Base-by-base conservation (phyloP, 169 alveolate species). In the Eimeria falciformis region DNA sequence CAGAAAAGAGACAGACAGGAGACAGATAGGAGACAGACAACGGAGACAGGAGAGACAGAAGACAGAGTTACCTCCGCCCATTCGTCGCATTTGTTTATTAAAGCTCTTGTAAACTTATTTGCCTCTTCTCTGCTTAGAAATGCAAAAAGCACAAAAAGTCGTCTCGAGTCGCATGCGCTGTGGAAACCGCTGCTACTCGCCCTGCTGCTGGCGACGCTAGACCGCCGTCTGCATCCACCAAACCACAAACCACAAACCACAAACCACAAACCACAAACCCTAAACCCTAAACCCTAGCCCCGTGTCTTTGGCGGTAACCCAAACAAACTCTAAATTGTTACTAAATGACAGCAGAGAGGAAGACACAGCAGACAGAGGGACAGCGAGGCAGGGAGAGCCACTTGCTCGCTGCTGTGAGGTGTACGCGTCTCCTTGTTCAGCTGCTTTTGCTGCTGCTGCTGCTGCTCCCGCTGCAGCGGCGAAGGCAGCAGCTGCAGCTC, bases 401-500 rank as follows among this genome's bases (percentile, higher is more conserved):
- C n/a, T n/a, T n/a, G n/a, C n/a, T n/a, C n/a, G n/a, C n/a, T n/a
- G n/a, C n/a, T n/a, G n/a, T n/a, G n/a, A n/a, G n/a, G n/a, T n/a
- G n/a, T n/a, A n/a, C n/a, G n/a, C n/a, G n/a, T n/a, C n/a, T n/a
- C n/a, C n/a, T n/a, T n/a, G n/a, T n/a, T n/a, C n/a, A n/a, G n/a
- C n/a, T n/a, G n/a, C n/a, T 21, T 5, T 21, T 21, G 27, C 12
- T 6, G 75, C 37, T 21, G 75, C 40, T 65, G 75, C 75, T 65
- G 75, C 75, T 65, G 75, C 75, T 65, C 5, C 3, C 40, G 3
- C 75, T 14, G 75, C 75, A 65, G 75, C 14, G 6, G 75, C 40
- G 69, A 29, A 56, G 69, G 23, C 69, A 21, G 82, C 55, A 29
- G 82, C 82, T 69, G 82, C 55, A 29, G 55, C 82, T 69, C 55